Base-by-base conservation (phyloP, 2,329 filamentous ascomycete species). In the Alternaria gansuensis region DNA sequence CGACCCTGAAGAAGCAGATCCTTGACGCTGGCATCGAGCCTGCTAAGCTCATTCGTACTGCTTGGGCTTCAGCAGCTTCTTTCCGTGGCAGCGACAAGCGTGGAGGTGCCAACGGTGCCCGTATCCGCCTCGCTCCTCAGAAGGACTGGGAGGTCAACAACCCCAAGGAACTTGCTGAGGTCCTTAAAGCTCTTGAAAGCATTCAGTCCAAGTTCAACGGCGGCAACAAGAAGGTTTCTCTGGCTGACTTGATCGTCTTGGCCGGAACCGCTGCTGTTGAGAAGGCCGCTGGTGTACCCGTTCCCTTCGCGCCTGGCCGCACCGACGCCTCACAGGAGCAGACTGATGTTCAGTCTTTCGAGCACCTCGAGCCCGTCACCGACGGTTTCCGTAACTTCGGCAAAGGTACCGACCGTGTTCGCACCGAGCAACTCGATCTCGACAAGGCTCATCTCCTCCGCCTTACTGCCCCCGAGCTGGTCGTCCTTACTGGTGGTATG, bases 361-460 rank as follows among this genome's bases (percentile, higher is more conserved):
- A 74, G 58, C 82, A 89, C 78, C 84, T 93, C 28, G 85, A 92
- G 81, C 90, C 90, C 1, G 66, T 81, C 29, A 84, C 84, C n/a
- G 90, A 93, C 64, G 89, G 88, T 5, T 93, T 93, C 89, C 89
- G 90, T 73, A 93, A 90, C 84, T 92, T 90, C 74, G 90, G 89
- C 71, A 82, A 84, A 65, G 85, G 85, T 2, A 87, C 83, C 3
- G 60, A 78, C 1, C 86, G 87, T 40, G 88, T 87, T 31, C 83
- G 82, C 66, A 84, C 86, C 6, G 90, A 93, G 80, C 84, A 90
- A 69, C 83, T 87, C 73, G 84, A 93, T 21, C 82, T 93, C 49
- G 90, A 93, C 83, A 83, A 82, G 63, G 90, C 90, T 1, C 82
- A 90, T 62, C 85, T 90, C 21, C 85, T 93, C 14, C 90, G 83